Evolutionary conservation across 805 yeast genomes (phyloP).

Genomic region (Saturnispora bothae): DNA sequence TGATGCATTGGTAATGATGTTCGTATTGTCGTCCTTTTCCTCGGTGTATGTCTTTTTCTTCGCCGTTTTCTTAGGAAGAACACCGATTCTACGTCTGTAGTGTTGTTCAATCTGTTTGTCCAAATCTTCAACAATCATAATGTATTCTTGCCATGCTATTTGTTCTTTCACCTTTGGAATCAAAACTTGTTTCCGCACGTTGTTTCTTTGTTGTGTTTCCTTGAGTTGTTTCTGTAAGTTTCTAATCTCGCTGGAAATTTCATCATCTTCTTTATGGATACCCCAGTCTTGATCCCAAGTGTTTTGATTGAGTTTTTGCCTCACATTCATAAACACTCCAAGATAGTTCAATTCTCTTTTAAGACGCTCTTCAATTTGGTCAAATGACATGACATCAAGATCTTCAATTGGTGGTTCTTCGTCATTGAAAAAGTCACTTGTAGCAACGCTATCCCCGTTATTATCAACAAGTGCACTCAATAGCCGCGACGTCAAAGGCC

Average conservation of each 20-base stretch:
- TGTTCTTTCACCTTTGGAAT: slow-evolving; percentile 75
- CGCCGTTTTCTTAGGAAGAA: slow-evolving; percentile 51
- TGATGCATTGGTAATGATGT: slow-evolving; percentile 68
- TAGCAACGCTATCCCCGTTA: slow-evolving; percentile 22
- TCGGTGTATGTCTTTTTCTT: slow-evolving; percentile 28
- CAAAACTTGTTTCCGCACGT: slow-evolving; percentile 52
- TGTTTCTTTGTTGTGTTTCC: slow-evolving; percentile 51
- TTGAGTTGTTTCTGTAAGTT: slow-evolving; percentile 57
- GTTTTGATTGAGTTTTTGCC: slow-evolving; percentile 28
- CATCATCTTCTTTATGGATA: slow-evolving; percentile 82
- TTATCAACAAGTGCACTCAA: slow-evolving; percentile 66
- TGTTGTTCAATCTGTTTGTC: slow-evolving; percentile 97
- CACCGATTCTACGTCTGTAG: slow-evolving; percentile 70
- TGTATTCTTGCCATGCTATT: slow-evolving; percentile 90
- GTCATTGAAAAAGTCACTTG: slow-evolving; percentile 2
- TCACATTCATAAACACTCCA: slow-evolving; percentile 72
- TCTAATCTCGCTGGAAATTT: slow-evolving; percentile 77
- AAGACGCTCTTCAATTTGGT: slow-evolving; percentile 74
- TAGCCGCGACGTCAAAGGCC: slow-evolving; percentile 80
- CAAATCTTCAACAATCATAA: slow-evolving; percentile 80
- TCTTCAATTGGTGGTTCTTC: slow-evolving; percentile 36
- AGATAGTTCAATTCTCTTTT: slow-evolving; percentile 81
- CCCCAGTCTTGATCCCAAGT: slow-evolving; percentile 58
- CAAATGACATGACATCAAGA: slow-evolving; percentile 49
- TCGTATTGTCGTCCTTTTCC: slow-evolving; percentile 32